Conservation (phyloP, 2,329 filamentous ascomycete species). For the Periconia sp. region DNA sequence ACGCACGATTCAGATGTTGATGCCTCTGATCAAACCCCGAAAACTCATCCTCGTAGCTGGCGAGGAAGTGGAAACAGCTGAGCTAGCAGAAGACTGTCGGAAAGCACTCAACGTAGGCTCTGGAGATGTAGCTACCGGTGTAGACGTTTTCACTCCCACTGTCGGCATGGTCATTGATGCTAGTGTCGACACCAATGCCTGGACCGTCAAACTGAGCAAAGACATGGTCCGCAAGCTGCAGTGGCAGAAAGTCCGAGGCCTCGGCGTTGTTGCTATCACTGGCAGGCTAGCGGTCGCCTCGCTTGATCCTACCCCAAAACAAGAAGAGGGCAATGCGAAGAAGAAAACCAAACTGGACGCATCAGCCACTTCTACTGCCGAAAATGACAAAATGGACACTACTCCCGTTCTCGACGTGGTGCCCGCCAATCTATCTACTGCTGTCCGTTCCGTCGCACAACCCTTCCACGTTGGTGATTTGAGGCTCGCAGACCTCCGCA, state of each 20-base stretch:
- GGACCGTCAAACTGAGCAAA: constrained; percentile 90
- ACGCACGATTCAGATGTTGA: constrained; percentile 90
- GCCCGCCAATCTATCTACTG: constrained; percentile 68
- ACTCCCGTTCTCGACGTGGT: constrained; percentile 65
- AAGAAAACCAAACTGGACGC: constrained; percentile 57
- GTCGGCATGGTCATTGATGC: constrained; percentile 81
- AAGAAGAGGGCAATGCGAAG: constrained; percentile 50
- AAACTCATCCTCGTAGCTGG: constrained; percentile 94
- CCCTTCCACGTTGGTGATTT: constrained; percentile 95
- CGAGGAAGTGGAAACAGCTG: constrained; percentile 72
- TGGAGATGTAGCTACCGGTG: constrained; percentile 51
- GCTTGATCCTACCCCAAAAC: constrained; percentile 45
- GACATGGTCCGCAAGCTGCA: constrained; percentile 83
- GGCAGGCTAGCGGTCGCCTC: constrained; percentile 67
- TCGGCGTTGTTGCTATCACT: constrained; percentile 92
- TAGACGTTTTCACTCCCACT: constrained; percentile 79
- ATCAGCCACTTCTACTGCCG: constrained; percentile 54
- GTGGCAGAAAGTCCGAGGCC: constrained; percentile 91
- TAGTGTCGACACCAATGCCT: constrained; percentile 96
- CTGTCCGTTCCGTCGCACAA: constrained; percentile 77
- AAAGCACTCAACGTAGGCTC: constrained; percentile 63
- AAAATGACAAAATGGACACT: constrained; percentile 54
- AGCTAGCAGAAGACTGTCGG: constrained; percentile 80
- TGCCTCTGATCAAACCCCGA: constrained; percentile 89
- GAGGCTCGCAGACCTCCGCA: constrained; percentile 83